These are phyloP conservation scores for Casuarina cunninghamiana DNA, from an alignment of 306 rosid species.

Conservation along the genomic window DNA sequence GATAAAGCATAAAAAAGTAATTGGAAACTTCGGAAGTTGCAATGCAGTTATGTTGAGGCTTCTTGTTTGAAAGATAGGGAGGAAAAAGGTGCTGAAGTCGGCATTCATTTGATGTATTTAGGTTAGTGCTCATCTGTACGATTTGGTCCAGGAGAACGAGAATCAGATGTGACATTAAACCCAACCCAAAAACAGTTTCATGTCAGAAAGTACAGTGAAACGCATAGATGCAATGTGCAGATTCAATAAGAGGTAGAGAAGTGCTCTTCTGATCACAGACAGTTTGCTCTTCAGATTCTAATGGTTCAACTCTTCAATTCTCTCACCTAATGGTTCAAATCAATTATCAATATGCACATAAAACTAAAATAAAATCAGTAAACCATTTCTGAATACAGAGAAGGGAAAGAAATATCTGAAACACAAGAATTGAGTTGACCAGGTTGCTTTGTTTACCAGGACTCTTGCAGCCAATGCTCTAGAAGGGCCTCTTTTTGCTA, in stretches of 20 bases:
- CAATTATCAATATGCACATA: not conserved
- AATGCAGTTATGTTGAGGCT: not conserved
- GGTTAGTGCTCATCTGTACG: not conserved
- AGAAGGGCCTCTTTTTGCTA: slow-evolving; percentile 76
- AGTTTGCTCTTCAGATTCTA: not conserved
- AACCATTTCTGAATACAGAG: slow-evolving; percentile 3
- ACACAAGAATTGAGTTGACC: not conserved
- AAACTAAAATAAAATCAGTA: slow-evolving; percentile 15
- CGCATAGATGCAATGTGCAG: not conserved
- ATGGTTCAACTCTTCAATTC: too few species aligned
- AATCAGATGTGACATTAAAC: not conserved
- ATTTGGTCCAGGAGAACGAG: not conserved
- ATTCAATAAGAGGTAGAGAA: not conserved
- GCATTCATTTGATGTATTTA: not conserved
- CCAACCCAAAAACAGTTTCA: not conserved
- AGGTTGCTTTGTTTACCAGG: slow-evolving; percentile 48
- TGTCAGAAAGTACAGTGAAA: not conserved
- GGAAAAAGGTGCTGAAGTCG: not conserved
- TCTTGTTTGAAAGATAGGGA: not conserved
- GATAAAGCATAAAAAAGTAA: not conserved
- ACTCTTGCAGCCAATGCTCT: slow-evolving; percentile 83
- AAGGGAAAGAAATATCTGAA: slow-evolving; percentile 1
- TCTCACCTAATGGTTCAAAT: not conserved
- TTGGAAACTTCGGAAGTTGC: slow-evolving; percentile 1
- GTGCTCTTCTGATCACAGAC: not conserved